phyloP scores from a whole-genome alignment of 73 alveolate species.

The Paramecium tetraurelia region DNA sequence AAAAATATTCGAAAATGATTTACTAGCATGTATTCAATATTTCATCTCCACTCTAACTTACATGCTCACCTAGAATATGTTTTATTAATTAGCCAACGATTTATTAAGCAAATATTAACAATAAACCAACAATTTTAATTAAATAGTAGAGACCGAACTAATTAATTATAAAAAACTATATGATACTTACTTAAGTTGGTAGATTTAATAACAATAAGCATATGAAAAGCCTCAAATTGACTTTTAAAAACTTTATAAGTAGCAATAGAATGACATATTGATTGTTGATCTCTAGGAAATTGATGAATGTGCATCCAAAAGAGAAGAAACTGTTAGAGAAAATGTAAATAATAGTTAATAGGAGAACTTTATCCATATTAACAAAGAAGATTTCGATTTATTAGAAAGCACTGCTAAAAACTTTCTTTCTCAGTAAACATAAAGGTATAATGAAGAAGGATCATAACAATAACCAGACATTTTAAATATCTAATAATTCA shows the following conservation, averaged over 20 bases:
- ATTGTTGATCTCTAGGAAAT: background rate
- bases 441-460: background rate
- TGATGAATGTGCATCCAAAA: constrained; percentile 18
- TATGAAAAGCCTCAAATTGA: background rate
- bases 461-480: background rate
- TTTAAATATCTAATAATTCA: background rate
- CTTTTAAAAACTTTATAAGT: background rate
- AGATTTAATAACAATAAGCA: background rate
- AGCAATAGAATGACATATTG: background rate
- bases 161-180: constrained; percentile 11
- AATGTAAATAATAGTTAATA: background rate
- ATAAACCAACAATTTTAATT: background rate
- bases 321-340: constrained; percentile 45
- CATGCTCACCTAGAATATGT: background rate
- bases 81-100: background rate
- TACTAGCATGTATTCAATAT: background rate
- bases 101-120: background rate
- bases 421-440: background rate
- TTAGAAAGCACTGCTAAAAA: constrained; percentile 15
- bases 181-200: constrained; percentile 4
- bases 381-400: constrained; percentile 39
- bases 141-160: background rate
- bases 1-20: background rate
- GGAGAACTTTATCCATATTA: background rate
- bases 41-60: background rate